These are phyloP conservation scores for Cinchona pubescens DNA, from an alignment of 257 asterid species.

Conservation along the genomic window DNA sequence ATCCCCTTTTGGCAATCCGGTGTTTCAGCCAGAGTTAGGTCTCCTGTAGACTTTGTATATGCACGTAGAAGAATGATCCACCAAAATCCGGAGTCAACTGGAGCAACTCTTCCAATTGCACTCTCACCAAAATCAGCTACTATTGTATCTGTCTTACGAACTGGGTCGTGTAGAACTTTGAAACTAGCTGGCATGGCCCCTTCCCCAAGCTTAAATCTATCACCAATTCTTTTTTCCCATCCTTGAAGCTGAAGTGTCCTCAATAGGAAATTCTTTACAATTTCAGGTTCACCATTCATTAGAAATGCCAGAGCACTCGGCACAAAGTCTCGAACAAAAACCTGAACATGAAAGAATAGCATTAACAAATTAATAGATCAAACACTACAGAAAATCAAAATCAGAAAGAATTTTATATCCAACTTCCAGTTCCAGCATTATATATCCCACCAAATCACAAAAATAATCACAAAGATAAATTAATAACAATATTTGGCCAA, in stretches of 20 bases:
- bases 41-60: conserved; percentile 75
- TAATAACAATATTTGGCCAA: neutral
- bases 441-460: neutral
- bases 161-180: conserved; percentile 73
- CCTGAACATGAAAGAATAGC: conserved; percentile 32
- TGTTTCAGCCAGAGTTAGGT: conserved; percentile 55
- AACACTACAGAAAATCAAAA: neutral
- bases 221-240: conserved; percentile 68
- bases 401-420: neutral
- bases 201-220: conserved; percentile 76
- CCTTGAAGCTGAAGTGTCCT: conserved; percentile 81
- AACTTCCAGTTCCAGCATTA: neutral
- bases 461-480: too few species aligned
- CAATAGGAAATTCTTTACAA: conserved; percentile 64
- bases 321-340: conserved; percentile 74
- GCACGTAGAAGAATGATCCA: conserved; percentile 87
- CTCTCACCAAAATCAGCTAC: conserved; percentile 82
- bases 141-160: conserved; percentile 54
- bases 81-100: conserved; percentile 87
- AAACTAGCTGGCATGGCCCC: conserved; percentile 83
- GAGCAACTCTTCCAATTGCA: conserved; percentile 83
- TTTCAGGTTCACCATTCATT: conserved; percentile 76
- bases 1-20: conserved; percentile 80
- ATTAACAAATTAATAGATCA: conserved; percentile 1
- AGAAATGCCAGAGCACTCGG: conserved; percentile 76